These are phyloP conservation scores for Saprolegnia diclina DNA, from an alignment of 352 stramenopile genomes.

Conservation along the genomic window DNA sequence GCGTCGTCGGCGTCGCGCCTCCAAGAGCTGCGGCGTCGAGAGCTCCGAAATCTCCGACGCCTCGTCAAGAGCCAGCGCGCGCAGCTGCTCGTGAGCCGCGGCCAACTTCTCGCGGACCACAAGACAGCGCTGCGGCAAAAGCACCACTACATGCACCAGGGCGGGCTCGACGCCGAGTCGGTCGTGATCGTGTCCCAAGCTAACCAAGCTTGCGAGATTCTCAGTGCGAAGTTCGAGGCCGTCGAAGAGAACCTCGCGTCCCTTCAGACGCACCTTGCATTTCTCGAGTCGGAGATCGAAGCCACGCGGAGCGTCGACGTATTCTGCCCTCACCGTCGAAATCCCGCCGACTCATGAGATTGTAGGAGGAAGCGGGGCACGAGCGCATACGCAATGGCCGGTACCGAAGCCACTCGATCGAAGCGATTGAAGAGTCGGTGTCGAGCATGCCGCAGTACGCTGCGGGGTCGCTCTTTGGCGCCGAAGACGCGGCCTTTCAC, in stretches of 20 bases:
- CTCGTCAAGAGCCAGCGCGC: slow-evolving; percentile 81
- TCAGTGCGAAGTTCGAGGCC: slow-evolving; percentile 7
- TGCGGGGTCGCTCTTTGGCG: slow-evolving; percentile 64
- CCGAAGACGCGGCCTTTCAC: slow-evolving; percentile 82
- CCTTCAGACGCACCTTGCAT: not conserved
- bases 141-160: slow-evolving; percentile 20
- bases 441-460: slow-evolving; percentile 70
- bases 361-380: not conserved
- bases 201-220: slow-evolving; percentile 15
- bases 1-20: slow-evolving; percentile 43
- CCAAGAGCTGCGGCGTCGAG: slow-evolving; percentile 52
- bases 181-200: not conserved
- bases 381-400: not conserved
- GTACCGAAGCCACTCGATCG: slow-evolving; percentile 36
- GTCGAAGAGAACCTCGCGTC: slow-evolving; percentile 9
- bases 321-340: not conserved
- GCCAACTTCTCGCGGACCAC: slow-evolving; percentile 74
- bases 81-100: slow-evolving; percentile 70
- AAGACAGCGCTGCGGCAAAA: slow-evolving; percentile 44
- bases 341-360: not conserved
- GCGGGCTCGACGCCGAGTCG: slow-evolving; percentile 8
- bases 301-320: slow-evolving; percentile 2
- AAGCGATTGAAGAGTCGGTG: slow-evolving; percentile 53
- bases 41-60: slow-evolving; percentile 63
- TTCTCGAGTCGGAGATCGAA: slow-evolving; percentile 23